phyloP scores from a whole-genome alignment of 1,284 basidiomycete species.

The Rhodotorula sp. region DNA sequence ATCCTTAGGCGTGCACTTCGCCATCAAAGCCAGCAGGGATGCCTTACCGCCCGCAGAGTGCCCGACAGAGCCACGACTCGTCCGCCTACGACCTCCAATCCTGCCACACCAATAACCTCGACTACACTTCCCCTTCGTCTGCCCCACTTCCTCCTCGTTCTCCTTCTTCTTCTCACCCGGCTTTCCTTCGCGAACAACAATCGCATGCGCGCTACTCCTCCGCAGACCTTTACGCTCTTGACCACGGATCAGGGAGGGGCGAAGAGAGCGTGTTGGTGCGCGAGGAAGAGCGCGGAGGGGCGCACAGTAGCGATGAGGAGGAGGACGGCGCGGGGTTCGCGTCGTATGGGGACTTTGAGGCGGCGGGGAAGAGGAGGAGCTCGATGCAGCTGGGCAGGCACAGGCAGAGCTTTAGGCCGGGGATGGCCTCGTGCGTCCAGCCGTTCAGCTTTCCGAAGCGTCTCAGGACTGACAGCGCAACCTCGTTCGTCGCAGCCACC shows the following conservation, averaged over 20 bases:
- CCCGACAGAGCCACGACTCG: neutral
- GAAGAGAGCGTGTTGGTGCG: neutral
- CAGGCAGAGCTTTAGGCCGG: neutral
- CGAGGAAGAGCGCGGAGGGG: neutral
- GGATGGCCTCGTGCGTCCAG: neutral
- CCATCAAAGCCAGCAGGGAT: neutral
- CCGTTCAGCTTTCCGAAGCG: too few relatives aligned
- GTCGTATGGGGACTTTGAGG: conserved; percentile 1
- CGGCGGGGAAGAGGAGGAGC: neutral
- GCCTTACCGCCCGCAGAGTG: neutral
- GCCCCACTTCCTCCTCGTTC: neutral
- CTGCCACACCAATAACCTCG: conserved; percentile 1
- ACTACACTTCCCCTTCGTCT: neutral
- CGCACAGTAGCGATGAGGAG: conserved; percentile 6
- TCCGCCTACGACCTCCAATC: conserved; percentile 1
- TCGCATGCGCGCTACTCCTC: conserved; percentile 15
- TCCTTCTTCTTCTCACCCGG: neutral
- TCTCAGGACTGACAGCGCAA: neutral
- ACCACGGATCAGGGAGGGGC: neutral
- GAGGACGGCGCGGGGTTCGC: conserved; percentile 17
- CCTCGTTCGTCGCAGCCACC: neutral
- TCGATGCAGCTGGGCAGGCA: neutral
- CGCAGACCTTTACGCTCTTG: conserved; percentile 23
- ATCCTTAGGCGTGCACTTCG: neutral
- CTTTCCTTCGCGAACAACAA: neutral